A percentile compares a stretch with the other conserved stretches of the same genome.
Evolutionary conservation across 2,329 filamentous ascomycete genomes (phyloP).

Genomic region (Exophiala viscosa): DNA sequence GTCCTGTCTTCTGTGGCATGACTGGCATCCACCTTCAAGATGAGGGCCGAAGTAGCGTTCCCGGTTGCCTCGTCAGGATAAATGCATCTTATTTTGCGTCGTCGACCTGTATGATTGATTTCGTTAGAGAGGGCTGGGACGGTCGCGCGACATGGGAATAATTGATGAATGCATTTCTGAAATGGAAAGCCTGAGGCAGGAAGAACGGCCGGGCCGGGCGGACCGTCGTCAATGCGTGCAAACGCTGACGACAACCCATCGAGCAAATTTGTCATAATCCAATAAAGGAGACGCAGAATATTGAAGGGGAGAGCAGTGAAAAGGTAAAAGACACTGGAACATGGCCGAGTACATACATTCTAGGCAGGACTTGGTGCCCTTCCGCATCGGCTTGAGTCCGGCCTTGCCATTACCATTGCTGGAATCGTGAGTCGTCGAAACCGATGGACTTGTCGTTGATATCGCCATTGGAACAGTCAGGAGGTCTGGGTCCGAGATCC

Average conservation of each 20-base stretch:
- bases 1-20: not conserved
- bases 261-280: too few species aligned
- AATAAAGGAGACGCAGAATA: too few species aligned
- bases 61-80: constrained; percentile 6
- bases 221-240: too few species aligned
- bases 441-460: not conserved
- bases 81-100: constrained; percentile 29
- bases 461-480: not conserved
- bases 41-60: not conserved
- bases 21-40: not conserved
- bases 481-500: too few species aligned
- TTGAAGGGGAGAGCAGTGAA: too few species aligned
- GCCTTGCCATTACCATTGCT: not conserved
- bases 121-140: too few species aligned
- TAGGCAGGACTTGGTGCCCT: constrained; percentile 26
- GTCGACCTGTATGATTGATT: constrained; percentile 20
- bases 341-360: constrained; percentile 22
- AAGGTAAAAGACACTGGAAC: not conserved
- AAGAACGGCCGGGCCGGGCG: too few species aligned
- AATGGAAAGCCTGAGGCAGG: too few species aligned
- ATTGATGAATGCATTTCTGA: too few species aligned
- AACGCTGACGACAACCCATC: too few species aligned
- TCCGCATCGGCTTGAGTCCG: constrained; percentile 21
- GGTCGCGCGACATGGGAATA: too few species aligned
- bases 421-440: not conserved